These are phyloP conservation scores for Tylopilus sp. DNA, from an alignment of 1,284 basidiomycete species.

Conservation along the genomic window DNA sequence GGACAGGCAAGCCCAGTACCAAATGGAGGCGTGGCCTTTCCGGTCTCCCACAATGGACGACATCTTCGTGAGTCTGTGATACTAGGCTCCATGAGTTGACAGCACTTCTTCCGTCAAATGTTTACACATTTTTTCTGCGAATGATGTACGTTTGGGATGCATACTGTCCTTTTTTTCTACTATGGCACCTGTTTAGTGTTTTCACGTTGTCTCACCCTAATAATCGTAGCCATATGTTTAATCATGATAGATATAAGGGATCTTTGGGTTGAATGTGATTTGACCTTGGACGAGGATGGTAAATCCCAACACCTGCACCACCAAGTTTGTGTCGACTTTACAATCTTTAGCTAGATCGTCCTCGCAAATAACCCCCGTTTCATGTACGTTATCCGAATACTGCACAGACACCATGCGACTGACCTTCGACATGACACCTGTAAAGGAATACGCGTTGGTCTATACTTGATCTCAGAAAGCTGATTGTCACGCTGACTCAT, in stretches of 20 bases:
- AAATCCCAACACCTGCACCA: too few relatives aligned
- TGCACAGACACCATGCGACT: too few relatives aligned
- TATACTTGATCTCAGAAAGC: too few relatives aligned
- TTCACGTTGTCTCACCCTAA: constrained; percentile 6
- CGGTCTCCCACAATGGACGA: constrained; percentile 30
- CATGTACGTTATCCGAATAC: too few relatives aligned
- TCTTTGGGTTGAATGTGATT: constrained; percentile 8
- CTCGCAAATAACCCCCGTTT: too few relatives aligned
- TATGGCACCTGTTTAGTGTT: constrained; percentile 4
- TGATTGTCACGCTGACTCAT: too few relatives aligned
- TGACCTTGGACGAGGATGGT: neutral
- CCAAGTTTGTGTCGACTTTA: too few relatives aligned
- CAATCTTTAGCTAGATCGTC: too few relatives aligned
- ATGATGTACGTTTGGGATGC: constrained; percentile 16
- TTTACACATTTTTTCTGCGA: constrained; percentile 7
- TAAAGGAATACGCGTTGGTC: too few relatives aligned
- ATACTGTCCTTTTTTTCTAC: constrained; percentile 1
- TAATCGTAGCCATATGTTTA: constrained; percentile 20
- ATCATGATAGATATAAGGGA: constrained; percentile 27
- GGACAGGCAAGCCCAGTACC: constrained; percentile 11
- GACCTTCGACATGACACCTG: too few relatives aligned
- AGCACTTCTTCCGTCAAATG: neutral
- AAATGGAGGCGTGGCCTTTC: constrained; percentile 30
- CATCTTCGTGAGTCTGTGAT: constrained; percentile 20
- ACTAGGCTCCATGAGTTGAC: neutral